Conservation (phyloP, 352 stramenopile genomes). For the Elongisporangium undulatum region DNA sequence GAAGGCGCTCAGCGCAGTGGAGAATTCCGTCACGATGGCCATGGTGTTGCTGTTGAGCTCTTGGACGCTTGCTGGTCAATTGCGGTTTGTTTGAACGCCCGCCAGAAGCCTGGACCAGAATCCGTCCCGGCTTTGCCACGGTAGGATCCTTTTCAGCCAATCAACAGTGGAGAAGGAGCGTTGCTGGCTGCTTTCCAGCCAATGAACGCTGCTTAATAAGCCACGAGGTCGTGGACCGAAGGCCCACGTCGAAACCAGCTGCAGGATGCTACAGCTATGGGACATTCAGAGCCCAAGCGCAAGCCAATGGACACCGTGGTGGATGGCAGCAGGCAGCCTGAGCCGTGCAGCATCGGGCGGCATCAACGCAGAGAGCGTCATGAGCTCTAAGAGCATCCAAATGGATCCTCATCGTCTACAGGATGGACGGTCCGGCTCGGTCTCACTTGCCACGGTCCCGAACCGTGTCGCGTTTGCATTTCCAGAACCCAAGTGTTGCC, state of each 20-base stretch:
- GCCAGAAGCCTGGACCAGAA: background rate
- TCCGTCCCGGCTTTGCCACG: background rate
- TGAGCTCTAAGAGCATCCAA: background rate
- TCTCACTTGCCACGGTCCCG: background rate
- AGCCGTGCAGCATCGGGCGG: background rate
- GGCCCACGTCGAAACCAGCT: background rate
- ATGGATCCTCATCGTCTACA: background rate
- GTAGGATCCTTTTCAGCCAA: background rate
- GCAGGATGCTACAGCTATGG: background rate
- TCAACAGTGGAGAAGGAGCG: background rate
- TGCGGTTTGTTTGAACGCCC: background rate
- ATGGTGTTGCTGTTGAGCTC: background rate
- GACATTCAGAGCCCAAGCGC: background rate
- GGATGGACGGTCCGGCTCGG: background rate
- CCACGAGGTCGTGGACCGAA: background rate
- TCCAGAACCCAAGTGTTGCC: background rate
- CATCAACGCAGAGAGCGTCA: background rate
- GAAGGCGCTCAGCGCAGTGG: constrained; percentile 3
- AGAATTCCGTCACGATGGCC: background rate
- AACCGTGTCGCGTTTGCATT: background rate
- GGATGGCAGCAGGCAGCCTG: background rate
- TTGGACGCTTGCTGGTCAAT: background rate
- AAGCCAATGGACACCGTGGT: background rate
- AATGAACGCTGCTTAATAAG: background rate
- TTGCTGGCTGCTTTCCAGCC: background rate